Conservation (phyloP, 1,284 basidiomycete genomes). For the Irpex sp. region DNA sequence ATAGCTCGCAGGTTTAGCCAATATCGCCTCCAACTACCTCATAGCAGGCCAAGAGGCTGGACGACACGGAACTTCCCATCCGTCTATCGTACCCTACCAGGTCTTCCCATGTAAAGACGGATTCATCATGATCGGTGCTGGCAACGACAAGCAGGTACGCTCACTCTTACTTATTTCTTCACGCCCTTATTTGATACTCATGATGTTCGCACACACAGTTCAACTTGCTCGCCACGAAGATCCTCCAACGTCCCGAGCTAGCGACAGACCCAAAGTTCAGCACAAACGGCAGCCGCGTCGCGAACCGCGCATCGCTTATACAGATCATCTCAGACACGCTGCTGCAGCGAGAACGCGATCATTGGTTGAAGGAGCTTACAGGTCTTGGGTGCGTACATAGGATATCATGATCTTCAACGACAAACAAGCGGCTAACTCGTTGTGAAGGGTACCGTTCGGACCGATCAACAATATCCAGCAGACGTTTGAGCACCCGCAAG, state of each 20-base stretch:
- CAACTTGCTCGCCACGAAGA: slow-evolving; percentile 51
- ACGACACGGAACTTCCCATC: slow-evolving; percentile 89
- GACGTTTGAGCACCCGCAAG: slow-evolving; percentile 92
- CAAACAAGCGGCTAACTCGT: neutral
- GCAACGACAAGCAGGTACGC: slow-evolving; percentile 81
- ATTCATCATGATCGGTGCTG: slow-evolving; percentile 92
- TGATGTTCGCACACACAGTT: slow-evolving; percentile 49
- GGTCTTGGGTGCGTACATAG: slow-evolving; percentile 61
- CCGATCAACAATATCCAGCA: slow-evolving; percentile 91
- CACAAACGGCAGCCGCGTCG: slow-evolving; percentile 74
- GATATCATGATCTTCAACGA: neutral
- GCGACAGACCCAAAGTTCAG: slow-evolving; percentile 56
- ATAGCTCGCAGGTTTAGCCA: slow-evolving; percentile 86
- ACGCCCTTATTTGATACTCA: neutral
- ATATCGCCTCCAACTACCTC: slow-evolving; percentile 92
- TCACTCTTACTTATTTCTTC: neutral
- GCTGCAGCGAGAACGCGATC: slow-evolving; percentile 48
- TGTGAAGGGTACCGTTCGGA: slow-evolving; percentile 75
- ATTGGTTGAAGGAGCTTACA: slow-evolving; percentile 72
- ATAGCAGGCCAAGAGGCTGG: slow-evolving; percentile 82
- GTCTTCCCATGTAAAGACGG: slow-evolving; percentile 86
- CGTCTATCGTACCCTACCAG: slow-evolving; percentile 89
- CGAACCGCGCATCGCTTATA: slow-evolving; percentile 72
- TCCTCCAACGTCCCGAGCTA: slow-evolving; percentile 56
- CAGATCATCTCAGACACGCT: slow-evolving; percentile 64